Evolutionary conservation across 2,329 filamentous ascomycete species (phyloP).

Genomic region (Lasiodiplodia citricola): DNA sequence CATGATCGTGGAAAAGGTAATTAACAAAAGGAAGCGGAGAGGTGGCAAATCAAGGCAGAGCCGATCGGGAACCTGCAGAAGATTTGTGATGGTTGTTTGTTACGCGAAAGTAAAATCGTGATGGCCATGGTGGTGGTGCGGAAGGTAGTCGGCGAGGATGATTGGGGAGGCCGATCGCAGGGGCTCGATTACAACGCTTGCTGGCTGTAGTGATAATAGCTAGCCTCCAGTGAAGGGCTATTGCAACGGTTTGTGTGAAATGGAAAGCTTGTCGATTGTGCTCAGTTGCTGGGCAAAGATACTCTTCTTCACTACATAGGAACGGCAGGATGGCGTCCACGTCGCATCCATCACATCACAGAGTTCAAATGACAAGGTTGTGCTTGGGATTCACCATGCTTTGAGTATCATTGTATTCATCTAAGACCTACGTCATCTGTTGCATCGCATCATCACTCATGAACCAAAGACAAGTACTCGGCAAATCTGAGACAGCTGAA

Average conservation of each 20-base stretch:
- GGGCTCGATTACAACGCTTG: slow-evolving; percentile 4
- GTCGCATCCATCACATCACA: neutral
- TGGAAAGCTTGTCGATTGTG: neutral
- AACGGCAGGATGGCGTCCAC: neutral
- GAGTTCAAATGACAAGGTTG: neutral
- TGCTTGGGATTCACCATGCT: neutral
- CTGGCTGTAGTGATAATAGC: neutral
- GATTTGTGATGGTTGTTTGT: neutral
- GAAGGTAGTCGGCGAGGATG: slow-evolving; percentile 11
- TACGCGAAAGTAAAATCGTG: slow-evolving; percentile 1
- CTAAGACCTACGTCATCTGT: neutral
- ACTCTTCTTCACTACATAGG: neutral
- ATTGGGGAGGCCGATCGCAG: slow-evolving; percentile 12
- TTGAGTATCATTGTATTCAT: neutral
- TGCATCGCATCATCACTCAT: neutral
- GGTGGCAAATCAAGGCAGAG: neutral
- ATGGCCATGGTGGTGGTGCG: slow-evolving; percentile 8
- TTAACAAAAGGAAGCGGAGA: neutral
- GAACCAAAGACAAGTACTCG: neutral
- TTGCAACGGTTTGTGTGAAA: neutral
- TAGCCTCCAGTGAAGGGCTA: neutral
- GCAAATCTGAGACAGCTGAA: neutral
- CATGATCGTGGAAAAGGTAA: neutral
- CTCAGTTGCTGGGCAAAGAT: neutral
- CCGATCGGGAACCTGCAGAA: slow-evolving; percentile 5